Conservation (phyloP, 495 filamentous ascomycete species). For the Durotheca rogersii region DNA sequence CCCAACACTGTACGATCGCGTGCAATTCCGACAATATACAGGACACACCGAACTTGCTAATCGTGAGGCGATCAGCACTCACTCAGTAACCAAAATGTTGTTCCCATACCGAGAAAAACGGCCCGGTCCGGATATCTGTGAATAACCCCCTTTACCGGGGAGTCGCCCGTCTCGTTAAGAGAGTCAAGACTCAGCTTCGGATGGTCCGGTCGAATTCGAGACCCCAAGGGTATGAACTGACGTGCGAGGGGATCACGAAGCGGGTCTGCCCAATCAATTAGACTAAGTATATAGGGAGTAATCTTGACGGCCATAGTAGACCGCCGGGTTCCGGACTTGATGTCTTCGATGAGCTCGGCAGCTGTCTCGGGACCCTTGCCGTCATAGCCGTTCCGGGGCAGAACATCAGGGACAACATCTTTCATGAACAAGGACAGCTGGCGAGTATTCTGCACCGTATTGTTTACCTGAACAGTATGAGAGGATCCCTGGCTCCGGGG, state of each 20-base stretch:
- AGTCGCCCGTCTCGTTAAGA: slow-evolving; percentile 42
- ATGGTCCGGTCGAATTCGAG: slow-evolving; percentile 38
- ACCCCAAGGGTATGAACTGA: slow-evolving; percentile 45
- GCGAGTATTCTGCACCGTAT: background rate
- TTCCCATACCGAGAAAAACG: slow-evolving; percentile 43
- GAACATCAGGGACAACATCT: slow-evolving; percentile 32
- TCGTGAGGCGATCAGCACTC: too few species aligned
- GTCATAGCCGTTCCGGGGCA: slow-evolving; percentile 21
- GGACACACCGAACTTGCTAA: slow-evolving; percentile 43
- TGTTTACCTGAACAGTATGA: background rate
- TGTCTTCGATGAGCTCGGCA: slow-evolving; percentile 42
- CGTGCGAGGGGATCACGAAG: slow-evolving; percentile 41
- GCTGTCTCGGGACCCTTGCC: slow-evolving; percentile 28
- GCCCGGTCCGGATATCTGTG: slow-evolving; percentile 48
- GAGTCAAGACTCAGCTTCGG: slow-evolving; percentile 30
- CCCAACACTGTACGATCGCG: slow-evolving; percentile 46
- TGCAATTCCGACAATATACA: slow-evolving; percentile 47
- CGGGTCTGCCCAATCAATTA: slow-evolving; percentile 43
- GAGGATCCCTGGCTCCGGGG: background rate
- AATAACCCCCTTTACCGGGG: slow-evolving; percentile 40
- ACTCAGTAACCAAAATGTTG: too few species aligned
- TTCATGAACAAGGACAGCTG: slow-evolving; percentile 37
- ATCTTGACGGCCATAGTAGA: slow-evolving; percentile 45
- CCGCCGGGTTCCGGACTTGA: slow-evolving; percentile 32
- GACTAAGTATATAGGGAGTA: slow-evolving; percentile 40